Conservation (phyloP, 306 rosid genomes). For the Delonix regia region DNA sequence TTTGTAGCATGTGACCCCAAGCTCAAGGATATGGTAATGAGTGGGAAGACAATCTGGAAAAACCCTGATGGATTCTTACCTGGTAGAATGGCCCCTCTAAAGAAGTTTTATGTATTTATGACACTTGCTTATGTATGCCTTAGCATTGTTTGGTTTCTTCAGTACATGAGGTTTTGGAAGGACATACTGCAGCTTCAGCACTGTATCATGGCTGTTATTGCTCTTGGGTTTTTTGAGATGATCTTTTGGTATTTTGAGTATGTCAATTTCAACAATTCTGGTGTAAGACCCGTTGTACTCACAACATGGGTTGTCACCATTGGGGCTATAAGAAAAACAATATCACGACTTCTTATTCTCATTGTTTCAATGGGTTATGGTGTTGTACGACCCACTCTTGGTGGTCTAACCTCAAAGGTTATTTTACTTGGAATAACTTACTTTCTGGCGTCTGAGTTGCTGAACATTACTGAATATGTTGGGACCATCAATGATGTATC, state of each 20-base stretch:
- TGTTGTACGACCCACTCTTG: conserved; percentile 95
- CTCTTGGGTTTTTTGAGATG: conserved; percentile 92
- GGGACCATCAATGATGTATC: conserved; percentile 92
- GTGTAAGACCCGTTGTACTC: conserved; percentile 74
- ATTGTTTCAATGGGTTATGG: conserved; percentile 97
- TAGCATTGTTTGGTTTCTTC: conserved; percentile 78
- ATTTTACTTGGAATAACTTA: conserved; percentile 84
- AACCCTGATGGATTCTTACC: conserved; percentile 90
- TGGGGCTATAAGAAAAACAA: conserved; percentile 79
- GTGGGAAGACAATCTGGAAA: conserved; percentile 92
- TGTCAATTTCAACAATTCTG: conserved; percentile 77
- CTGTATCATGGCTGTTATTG: conserved; percentile 79
- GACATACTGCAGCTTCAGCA: conserved; percentile 95
- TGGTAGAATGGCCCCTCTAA: conserved; percentile 92
- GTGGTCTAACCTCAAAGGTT: conserved; percentile 97
- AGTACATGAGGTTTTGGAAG: conserved; percentile 86
- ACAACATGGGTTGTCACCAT: conserved; percentile 92
- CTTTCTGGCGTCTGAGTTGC: conserved; percentile 82
- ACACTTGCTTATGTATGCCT: conserved; percentile 68
- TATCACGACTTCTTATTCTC: conserved; percentile 82
- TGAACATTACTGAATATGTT: conserved; percentile 86
- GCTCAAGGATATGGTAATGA: conserved; percentile 78
- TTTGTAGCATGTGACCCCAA: conserved; percentile 90
- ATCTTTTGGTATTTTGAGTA: conserved; percentile 91
- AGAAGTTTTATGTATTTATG: conserved; percentile 80